phyloP scores from a whole-genome alignment of 495 filamentous ascomycete species.

The Neurospora terricola region DNA sequence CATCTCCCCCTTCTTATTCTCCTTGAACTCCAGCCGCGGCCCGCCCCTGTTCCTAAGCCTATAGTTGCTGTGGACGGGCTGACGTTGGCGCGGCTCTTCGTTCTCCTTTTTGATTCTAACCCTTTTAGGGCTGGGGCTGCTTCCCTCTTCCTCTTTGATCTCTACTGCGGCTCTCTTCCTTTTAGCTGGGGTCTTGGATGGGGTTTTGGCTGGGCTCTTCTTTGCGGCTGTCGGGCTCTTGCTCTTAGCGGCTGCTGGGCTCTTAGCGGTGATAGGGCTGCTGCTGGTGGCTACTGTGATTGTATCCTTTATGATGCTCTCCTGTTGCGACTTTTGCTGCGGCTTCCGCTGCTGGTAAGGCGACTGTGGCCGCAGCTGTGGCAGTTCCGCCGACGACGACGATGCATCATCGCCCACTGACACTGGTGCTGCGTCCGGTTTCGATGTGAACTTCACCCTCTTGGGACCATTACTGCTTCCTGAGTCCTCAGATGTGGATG shows the following conservation, averaged over 20 bases:
- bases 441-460: background rate
- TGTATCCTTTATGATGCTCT: background rate
- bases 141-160: background rate
- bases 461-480: background rate
- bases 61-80: background rate
- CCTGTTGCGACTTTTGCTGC: background rate
- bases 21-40: background rate
- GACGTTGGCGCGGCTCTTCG: background rate
- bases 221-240: background rate
- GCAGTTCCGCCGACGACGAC: background rate
- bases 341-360: background rate
- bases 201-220: background rate
- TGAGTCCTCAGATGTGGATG: background rate
- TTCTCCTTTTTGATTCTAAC: background rate
- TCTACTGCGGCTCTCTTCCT: background rate
- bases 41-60: background rate
- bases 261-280: background rate
- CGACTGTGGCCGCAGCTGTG: background rate
- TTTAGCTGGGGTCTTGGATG: background rate
- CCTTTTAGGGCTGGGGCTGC: background rate
- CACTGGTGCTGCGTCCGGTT: background rate
- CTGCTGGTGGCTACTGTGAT: background rate
- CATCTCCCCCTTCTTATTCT: background rate
- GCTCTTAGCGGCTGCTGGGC: background rate
- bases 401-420: background rate